Conservation (phyloP, 805 yeast species). For the Citeromyces matritensis region DNA sequence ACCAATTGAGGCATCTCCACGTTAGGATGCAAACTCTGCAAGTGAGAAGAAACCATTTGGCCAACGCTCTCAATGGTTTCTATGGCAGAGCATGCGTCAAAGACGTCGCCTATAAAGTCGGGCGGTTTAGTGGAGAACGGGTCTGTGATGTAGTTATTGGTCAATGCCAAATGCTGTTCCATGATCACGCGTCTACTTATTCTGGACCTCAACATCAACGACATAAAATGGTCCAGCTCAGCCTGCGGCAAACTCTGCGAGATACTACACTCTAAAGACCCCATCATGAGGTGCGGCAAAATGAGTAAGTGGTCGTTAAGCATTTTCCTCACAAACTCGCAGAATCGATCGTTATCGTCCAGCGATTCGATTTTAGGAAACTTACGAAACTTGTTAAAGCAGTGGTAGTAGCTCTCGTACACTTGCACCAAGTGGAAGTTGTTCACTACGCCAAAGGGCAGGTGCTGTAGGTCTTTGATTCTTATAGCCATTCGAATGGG, state of each 20-base stretch:
- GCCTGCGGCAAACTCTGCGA: slow-evolving; percentile 40
- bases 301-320: slow-evolving; percentile 71
- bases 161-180: slow-evolving; percentile 78
- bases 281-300: slow-evolving; percentile 84
- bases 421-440: slow-evolving; percentile 80
- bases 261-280: slow-evolving; percentile 70
- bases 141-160: slow-evolving; percentile 37
- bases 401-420: slow-evolving; percentile 78
- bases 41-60: slow-evolving; percentile 29
- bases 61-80: slow-evolving; percentile 49
- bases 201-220: slow-evolving; percentile 68
- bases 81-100: slow-evolving; percentile 60
- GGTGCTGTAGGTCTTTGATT: slow-evolving; percentile 55
- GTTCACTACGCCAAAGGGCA: slow-evolving; percentile 75
- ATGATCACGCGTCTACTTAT: slow-evolving; percentile 82
- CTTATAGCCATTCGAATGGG: slow-evolving; percentile 77
- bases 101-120: slow-evolving; percentile 62
- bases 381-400: slow-evolving; percentile 74
- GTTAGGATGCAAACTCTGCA: slow-evolving; percentile 37
- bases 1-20: slow-evolving; percentile 56
- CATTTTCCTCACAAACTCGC: slow-evolving; percentile 44
- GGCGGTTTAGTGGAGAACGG: slow-evolving; percentile 33
- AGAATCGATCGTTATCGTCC: slow-evolving; percentile 64
- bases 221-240: slow-evolving; percentile 59
- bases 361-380: slow-evolving; percentile 51